These are phyloP conservation scores for Calocera cornea DNA, from an alignment of 768 basidiomycete genomes.

Conservation along the genomic window DNA sequence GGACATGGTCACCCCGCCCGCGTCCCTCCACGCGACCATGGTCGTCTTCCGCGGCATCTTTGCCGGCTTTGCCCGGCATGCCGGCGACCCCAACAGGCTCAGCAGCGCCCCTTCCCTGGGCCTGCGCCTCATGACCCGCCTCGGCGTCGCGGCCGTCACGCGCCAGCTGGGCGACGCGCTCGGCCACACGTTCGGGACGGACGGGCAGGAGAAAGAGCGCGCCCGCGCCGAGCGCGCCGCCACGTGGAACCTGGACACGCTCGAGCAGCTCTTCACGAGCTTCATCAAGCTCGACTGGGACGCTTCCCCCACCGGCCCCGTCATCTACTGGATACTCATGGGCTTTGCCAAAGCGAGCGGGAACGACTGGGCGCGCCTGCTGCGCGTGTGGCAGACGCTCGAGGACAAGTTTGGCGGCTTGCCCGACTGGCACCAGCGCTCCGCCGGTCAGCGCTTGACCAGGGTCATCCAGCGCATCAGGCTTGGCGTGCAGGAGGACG, in stretches of 20 bases:
- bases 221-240: neutral
- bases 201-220: neutral
- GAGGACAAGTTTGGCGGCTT: constrained; percentile 38
- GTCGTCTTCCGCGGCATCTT: constrained; percentile 59
- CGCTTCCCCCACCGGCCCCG: constrained; percentile 29
- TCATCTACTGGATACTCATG: constrained; percentile 53
- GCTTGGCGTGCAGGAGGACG: constrained; percentile 13
- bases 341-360: constrained; percentile 51
- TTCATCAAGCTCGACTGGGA: constrained; percentile 42
- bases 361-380: constrained; percentile 36
- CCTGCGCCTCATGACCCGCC: neutral
- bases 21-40: constrained; percentile 32
- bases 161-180: neutral
- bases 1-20: constrained; percentile 40
- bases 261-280: constrained; percentile 42
- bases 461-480: constrained; percentile 13
- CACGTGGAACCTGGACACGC: constrained; percentile 44
- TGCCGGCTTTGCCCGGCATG: constrained; percentile 57
- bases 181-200: neutral
- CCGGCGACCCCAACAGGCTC: constrained; percentile 16
- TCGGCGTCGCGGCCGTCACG: neutral
- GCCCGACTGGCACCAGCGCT: constrained; percentile 27
- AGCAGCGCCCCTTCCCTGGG: neutral
- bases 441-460: constrained; percentile 34
- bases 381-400: constrained; percentile 43